Evolutionary conservation across 352 stramenopile species (phyloP).

Genomic region (Phytophthora pluvialis): DNA sequence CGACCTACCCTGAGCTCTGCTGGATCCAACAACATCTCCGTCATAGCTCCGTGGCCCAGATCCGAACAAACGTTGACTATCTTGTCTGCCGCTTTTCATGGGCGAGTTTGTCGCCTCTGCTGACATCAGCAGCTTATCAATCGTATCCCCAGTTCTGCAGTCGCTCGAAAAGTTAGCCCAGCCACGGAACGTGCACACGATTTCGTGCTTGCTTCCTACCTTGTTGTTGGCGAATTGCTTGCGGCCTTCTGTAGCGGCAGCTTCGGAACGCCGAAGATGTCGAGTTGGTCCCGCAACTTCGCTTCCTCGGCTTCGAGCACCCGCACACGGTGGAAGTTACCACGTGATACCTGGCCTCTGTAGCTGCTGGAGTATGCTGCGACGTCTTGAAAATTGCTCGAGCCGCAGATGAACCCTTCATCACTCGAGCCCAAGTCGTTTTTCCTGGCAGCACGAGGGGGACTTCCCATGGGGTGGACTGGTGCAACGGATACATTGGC

Average conservation of each 20-base stretch:
- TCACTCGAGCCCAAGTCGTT: conserved; percentile 30
- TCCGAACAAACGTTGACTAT: conserved; percentile 10
- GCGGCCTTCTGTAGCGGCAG: conserved; percentile 33
- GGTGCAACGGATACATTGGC: background rate
- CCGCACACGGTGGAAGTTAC: conserved; percentile 57
- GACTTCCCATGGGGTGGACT: conserved; percentile 27
- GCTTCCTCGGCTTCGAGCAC: conserved; percentile 67
- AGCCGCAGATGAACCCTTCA: conserved; percentile 69
- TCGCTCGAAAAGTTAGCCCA: background rate
- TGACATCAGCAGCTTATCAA: conserved; percentile 53
- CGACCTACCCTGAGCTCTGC: conserved; percentile 2
- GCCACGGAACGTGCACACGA: background rate
- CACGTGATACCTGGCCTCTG: conserved; percentile 55
- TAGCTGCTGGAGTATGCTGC: conserved; percentile 70
- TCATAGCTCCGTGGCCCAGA: conserved; percentile 8
- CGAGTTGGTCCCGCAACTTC: conserved; percentile 51
- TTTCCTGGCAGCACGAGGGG: conserved; percentile 35
- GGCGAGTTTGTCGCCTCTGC: conserved; percentile 31
- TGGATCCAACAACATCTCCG: background rate
- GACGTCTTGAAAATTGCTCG: conserved; percentile 57
- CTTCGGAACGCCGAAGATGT: conserved; percentile 75
- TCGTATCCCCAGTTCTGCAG: conserved; percentile 45
- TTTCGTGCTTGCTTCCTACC: conserved; percentile 8
- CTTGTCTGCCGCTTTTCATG: conserved; percentile 25
- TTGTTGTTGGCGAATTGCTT: conserved; percentile 17